Conservation (phyloP, 2,329 filamentous ascomycete genomes). For the Aspergillus versicolor region DNA sequence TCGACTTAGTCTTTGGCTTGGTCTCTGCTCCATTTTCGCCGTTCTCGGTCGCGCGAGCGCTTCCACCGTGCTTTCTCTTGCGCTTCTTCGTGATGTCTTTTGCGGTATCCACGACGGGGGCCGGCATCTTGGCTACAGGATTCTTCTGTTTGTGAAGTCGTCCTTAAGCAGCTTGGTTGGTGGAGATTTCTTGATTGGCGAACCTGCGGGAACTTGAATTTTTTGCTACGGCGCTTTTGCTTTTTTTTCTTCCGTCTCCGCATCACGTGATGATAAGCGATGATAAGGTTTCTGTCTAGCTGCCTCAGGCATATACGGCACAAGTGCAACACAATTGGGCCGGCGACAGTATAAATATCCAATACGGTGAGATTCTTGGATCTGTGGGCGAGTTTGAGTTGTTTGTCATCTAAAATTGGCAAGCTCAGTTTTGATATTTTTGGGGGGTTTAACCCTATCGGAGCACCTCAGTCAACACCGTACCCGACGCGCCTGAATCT, state of each 20-base stretch:
- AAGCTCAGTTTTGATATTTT: no score
- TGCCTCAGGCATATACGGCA: slow-evolving; percentile 17
- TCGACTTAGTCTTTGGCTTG: slow-evolving; percentile 18
- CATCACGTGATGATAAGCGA: slow-evolving; percentile 34
- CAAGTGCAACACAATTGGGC: neutral
- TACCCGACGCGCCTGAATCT: no score
- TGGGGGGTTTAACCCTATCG: no score
- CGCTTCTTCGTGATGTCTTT: slow-evolving; percentile 44
- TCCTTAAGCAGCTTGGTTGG: slow-evolving; percentile 5
- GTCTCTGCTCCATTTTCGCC: slow-evolving; percentile 22
- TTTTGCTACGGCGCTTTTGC: slow-evolving; percentile 20
- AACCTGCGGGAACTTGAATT: slow-evolving; percentile 12
- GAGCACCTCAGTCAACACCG: no score
- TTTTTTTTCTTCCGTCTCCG: slow-evolving; percentile 29
- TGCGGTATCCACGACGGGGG: slow-evolving; percentile 35
- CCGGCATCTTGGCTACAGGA: slow-evolving; percentile 29
- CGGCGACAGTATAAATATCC: no score
- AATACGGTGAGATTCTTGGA: no score
- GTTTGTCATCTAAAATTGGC: no score
- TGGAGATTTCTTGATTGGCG: slow-evolving; percentile 5
- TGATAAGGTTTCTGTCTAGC: neutral
- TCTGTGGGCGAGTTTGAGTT: no score
- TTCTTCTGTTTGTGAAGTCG: slow-evolving; percentile 8
- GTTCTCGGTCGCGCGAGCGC: slow-evolving; percentile 25
- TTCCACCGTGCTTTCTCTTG: slow-evolving; percentile 44